Evolutionary conservation across 192 early-diverging fungal genomes (phyloP), one percentile per base, ranked within the genome.

Genomic region (Entomortierella beljakovae): DNA sequence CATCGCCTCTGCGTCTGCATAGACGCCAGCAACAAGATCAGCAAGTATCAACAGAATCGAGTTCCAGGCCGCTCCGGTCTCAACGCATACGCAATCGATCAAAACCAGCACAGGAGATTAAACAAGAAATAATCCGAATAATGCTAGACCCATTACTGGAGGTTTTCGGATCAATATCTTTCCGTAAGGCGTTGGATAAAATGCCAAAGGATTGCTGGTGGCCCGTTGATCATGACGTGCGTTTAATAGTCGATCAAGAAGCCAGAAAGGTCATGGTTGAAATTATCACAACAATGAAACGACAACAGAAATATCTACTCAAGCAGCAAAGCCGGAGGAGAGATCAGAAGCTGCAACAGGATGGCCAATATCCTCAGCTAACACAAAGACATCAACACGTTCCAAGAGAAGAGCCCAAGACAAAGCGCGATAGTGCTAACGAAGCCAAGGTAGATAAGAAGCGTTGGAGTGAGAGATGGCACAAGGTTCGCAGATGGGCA

Each of bases 201-300:
- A 54, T 79, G 13, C 75, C 75, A 13, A 70, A 51, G 37, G 75
- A 79, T 25, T 64, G 67, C 13, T 79, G 75, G 75, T 79, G 75
- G 75, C 74, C 74, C 2, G 18, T 79, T 8, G 75, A 79, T 23
- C 57, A 57, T 0, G 75, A 79, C 40, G 75, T 79, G 5, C 46
- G 67, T 1, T 25, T 42, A 28, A 35, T 53, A 2, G 64, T 51
- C 6, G 75, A 79, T 43, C 61, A 65, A 56, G 62, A 58, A 42
- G 66, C 75, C 10, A 69, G 66, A 11, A 63, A 51, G 4, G n/a
- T 38, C 11, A 79, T 79, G 75, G 66, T 79, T 4, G 13, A 28
- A 5, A 23, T 68, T 33, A 52, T 53, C 9, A 23, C 53, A 1
- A 51, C 31, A 0, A 62, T 56, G 43, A 67, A 61, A 20, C 32